phyloP scores from a whole-genome alignment of 345 rosid species.

The Lumnitzera racemosa region DNA sequence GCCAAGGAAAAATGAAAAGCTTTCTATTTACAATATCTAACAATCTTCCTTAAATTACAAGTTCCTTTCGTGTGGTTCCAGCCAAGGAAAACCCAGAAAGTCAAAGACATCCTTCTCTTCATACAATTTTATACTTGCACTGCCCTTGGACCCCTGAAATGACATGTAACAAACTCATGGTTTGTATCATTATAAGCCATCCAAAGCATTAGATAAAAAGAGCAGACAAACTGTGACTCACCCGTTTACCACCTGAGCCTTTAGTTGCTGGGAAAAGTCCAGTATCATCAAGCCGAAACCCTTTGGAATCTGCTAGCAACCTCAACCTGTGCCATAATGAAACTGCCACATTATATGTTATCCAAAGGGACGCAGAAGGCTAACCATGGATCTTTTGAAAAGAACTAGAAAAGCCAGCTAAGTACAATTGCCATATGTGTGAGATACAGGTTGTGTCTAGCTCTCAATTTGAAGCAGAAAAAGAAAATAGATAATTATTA shows the following conservation, averaged over 20 bases:
- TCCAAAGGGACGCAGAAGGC: background rate
- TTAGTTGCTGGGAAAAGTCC: conserved; percentile 85
- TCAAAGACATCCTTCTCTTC: conserved; percentile 77
- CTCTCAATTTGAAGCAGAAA: background rate
- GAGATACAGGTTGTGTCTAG: too few relatives aligned
- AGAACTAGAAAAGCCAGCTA: too few relatives aligned
- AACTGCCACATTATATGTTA: too few relatives aligned
- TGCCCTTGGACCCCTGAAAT: conserved; percentile 61
- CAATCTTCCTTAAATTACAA: conserved; percentile 24
- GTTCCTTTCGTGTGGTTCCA: conserved; percentile 80
- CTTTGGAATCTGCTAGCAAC: conserved; percentile 82
- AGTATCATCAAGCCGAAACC: conserved; percentile 81
- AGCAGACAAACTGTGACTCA: conserved; percentile 16
- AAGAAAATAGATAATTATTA: background rate
- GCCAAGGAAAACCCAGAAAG: conserved; percentile 80
- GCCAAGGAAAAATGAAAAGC: background rate
- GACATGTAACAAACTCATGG: conserved; percentile 3
- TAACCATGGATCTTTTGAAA: too few relatives aligned
- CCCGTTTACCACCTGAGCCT: conserved; percentile 69
- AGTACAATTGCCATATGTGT: too few relatives aligned
- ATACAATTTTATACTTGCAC: conserved; percentile 45
- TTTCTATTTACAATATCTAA: background rate
- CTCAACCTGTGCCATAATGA: conserved; percentile 57
- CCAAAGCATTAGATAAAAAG: too few relatives aligned
- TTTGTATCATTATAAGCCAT: too few relatives aligned